Evolutionary conservation across 108 stramenopile species (phyloP).

Genomic region (Fragilaria radians): DNA sequence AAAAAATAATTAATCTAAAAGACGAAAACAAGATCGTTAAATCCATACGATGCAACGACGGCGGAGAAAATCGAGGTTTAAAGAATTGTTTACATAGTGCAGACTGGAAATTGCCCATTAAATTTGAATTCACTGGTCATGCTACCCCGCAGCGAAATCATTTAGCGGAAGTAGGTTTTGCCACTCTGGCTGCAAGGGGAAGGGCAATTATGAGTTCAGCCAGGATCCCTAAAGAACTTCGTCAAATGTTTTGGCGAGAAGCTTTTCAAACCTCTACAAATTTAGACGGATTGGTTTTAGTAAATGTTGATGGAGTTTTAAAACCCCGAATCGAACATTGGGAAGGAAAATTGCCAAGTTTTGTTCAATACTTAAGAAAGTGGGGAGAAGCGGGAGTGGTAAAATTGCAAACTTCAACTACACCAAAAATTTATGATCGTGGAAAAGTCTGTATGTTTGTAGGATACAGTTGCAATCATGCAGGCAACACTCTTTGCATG

Average conservation of each 20-base stretch:
- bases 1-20: constrained; percentile 5
- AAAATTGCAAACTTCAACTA: neutral
- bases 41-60: constrained; percentile 11
- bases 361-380: constrained; percentile 8
- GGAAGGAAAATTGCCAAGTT: too few species aligned
- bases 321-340: too few species aligned
- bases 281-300: constrained; percentile 11
- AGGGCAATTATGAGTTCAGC: constrained; percentile 7
- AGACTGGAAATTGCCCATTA: constrained; percentile 17
- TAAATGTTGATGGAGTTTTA: constrained; percentile 8
- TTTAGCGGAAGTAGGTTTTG: constrained; percentile 22
- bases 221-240: neutral
- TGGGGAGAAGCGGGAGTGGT: too few species aligned
- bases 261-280: too few species aligned
- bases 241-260: constrained; percentile 3
- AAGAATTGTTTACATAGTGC: neutral
- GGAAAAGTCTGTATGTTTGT: constrained; percentile 21
- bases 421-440: constrained; percentile 10
- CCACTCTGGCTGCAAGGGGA: neutral
- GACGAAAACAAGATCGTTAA: constrained; percentile 1
- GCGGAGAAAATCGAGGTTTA: constrained; percentile 10
- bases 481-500: constrained; percentile 15
- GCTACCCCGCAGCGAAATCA: too few species aligned
- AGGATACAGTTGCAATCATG: constrained; percentile 9
- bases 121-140: constrained; percentile 14